Base-by-base conservation (phyloP, 345 rosid species). In the Noccaea caerulescens region DNA sequence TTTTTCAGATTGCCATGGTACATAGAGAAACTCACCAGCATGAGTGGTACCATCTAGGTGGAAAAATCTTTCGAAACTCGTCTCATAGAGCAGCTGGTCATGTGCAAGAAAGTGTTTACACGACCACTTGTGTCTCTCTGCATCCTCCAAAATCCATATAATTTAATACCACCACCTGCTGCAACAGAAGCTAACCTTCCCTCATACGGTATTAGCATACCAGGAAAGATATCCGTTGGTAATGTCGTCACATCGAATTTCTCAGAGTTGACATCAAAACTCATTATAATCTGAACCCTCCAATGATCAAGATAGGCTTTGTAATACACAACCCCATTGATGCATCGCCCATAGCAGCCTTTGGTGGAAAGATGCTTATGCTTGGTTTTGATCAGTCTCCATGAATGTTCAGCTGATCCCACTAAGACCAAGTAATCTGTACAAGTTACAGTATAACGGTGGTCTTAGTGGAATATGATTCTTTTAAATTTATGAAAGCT, bases 141-240 rank as follows among this genome's bases (percentile, higher is more conserved):
- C 36, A 59, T 59, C 64, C 36, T 59, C 49, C 64, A 59, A 59
- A 41, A 59, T 13, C 64, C 49, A 59, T 14, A 59, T 14, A 59
- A 7, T 59, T 6, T n/a, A 25, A 52, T 25, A 52, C 8, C 8
- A 18, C 4, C 13, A 5, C 11, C 2, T 3, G 23, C 0, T 1
- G 2, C 7, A 39, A 41, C 11, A 59, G 11, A 20, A 36, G 49
- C 64, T 41, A 59, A 23, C 11, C 25, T 59, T 23, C 64, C 64
- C 11, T 12, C 18, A n/a, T 59, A 59, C 6, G 36, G 3, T 59
- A 38, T 6, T 1, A 59, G 47, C 36, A 1, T 41, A 58, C 64
- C 64, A 4, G 6, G 10, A 41, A 0, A 0, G 0, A 0, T 3
- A 39, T 27, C 10, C 49, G 3, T 4, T 41, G 64, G 64, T 13